phyloP scores from a whole-genome alignment of 805 yeast species.

The Brettanomyces bruxellensis region DNA sequence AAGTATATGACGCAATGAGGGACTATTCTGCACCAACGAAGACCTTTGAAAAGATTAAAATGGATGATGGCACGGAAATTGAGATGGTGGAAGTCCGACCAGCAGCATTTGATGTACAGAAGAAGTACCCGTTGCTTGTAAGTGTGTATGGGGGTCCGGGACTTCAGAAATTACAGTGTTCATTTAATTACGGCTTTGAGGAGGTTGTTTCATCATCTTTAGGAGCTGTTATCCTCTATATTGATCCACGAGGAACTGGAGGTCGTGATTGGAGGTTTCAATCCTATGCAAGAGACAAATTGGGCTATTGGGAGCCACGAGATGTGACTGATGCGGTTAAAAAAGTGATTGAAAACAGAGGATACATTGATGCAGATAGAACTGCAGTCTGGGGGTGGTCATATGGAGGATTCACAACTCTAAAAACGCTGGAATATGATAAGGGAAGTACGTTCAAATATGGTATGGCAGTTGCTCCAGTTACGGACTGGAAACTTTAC shows the following conservation, averaged over 20 bases:
- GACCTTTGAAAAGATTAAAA: conserved; percentile 23
- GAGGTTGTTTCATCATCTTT: conserved; percentile 48
- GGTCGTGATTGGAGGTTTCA: conserved; percentile 62
- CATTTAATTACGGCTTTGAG: conserved; percentile 44
- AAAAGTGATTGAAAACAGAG: conserved; percentile 36
- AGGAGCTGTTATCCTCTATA: conserved; percentile 51
- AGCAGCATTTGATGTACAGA: conserved; percentile 33
- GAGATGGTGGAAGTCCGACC: conserved; percentile 61
- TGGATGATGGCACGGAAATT: conserved; percentile 29
- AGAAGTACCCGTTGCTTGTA: conserved; percentile 56
- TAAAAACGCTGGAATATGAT: conserved; percentile 67
- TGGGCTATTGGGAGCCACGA: conserved; percentile 73
- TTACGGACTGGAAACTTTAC: conserved; percentile 67
- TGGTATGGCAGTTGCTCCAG: conserved; percentile 83
- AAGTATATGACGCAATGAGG: conserved; percentile 5
- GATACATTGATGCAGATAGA: conserved; percentile 40
- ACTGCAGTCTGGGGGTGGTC: conserved; percentile 87
- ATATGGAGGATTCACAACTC: conserved; percentile 71
- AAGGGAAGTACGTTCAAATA: conserved; percentile 52
- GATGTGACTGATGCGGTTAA: conserved; percentile 49
- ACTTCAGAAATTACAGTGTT: conserved; percentile 44
- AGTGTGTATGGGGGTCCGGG: conserved; percentile 81
- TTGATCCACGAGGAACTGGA: conserved; percentile 83
- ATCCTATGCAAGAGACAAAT: conserved; percentile 43
- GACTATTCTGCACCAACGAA: conserved; percentile 43